These are phyloP conservation scores for Paramecium sexaurelia DNA, from an alignment of 73 alveolate genomes.

Conservation along the genomic window DNA sequence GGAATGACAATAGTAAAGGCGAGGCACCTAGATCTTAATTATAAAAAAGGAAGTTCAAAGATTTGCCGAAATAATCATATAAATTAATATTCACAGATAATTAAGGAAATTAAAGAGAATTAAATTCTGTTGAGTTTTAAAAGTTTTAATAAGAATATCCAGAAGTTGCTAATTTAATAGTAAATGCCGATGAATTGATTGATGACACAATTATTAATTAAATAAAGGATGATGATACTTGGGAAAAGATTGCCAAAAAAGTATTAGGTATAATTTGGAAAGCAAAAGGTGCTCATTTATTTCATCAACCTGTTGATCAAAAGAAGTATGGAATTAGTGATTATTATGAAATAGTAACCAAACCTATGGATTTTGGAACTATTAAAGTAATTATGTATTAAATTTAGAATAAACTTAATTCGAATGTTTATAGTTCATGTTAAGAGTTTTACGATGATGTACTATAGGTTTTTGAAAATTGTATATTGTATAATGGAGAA, in stretches of 20 bases:
- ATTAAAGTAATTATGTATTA: constrained; percentile 71
- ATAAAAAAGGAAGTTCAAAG: constrained; percentile 35
- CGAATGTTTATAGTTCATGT: constrained; percentile 64
- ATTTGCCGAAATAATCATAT: constrained; percentile 27
- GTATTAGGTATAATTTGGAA: constrained; percentile 86
- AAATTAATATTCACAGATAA: constrained; percentile 70
- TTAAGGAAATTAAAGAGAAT: constrained; percentile 65
- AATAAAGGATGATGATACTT: constrained; percentile 64
- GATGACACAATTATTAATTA: constrained; percentile 57
- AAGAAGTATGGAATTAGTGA: constrained; percentile 85
- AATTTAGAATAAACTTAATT: constrained; percentile 44
- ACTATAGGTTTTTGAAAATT: constrained; percentile 53
- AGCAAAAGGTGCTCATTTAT: constrained; percentile 87
- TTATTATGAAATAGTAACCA: constrained; percentile 87
- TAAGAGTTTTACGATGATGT: constrained; percentile 54
- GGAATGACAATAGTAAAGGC: constrained; percentile 38
- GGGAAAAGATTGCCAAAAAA: constrained; percentile 71
- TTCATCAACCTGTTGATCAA: constrained; percentile 95
- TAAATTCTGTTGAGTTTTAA: constrained; percentile 44
- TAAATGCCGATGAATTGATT: constrained; percentile 67
- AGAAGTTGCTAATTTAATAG: constrained; percentile 56
- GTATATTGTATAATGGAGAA: constrained; percentile 65
- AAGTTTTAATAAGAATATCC: constrained; percentile 68
- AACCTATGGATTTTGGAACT: constrained; percentile 97
- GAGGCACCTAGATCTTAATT: constrained; percentile 7